These are phyloP conservation scores for Davidsoniella eucalypti DNA, from an alignment of 2,329 filamentous ascomycete species.

Conservation along the genomic window DNA sequence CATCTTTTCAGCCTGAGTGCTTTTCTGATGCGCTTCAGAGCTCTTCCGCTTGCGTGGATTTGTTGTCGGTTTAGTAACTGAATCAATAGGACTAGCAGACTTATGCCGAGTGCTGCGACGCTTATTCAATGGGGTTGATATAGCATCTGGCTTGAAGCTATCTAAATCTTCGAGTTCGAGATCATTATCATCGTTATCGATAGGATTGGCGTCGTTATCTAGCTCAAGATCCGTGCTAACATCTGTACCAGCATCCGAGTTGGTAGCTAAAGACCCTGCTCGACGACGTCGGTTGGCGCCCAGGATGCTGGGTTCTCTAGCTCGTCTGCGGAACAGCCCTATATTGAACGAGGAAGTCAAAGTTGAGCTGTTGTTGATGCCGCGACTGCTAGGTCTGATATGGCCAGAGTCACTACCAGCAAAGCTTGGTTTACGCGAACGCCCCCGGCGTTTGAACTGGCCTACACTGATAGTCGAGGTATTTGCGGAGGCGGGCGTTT, in stretches of 20 bases:
- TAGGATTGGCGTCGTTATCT: conserved; percentile 20
- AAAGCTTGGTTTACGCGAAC: conserved; percentile 33
- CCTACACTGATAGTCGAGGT: conserved; percentile 31
- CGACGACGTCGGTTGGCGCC: conserved; percentile 31
- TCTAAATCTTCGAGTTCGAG: conserved; percentile 26
- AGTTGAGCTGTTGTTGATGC: conserved; percentile 27
- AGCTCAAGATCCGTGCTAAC: conserved; percentile 11
- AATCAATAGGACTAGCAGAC: background rate
- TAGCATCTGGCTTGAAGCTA: conserved; percentile 46
- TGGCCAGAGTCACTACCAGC: conserved; percentile 33
- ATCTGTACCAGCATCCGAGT: conserved; percentile 15
- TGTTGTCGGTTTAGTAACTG: background rate
- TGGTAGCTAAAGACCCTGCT: conserved; percentile 12
- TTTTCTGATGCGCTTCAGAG: conserved; percentile 25
- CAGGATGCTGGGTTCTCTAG: conserved; percentile 45
- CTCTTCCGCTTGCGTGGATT: conserved; percentile 37
- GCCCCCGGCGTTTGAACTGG: conserved; percentile 28
- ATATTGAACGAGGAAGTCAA: conserved; percentile 37
- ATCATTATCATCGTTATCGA: conserved; percentile 18
- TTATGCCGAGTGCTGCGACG: conserved; percentile 24
- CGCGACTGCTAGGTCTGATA: conserved; percentile 36
- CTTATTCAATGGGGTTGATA: conserved; percentile 46
- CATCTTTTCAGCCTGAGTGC: conserved; percentile 23
- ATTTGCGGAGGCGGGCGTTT: conserved; percentile 21
- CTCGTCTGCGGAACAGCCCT: conserved; percentile 39